phyloP scores from a whole-genome alignment of 2,329 filamentous ascomycete species.

The Camptophora hylomeconis region DNA sequence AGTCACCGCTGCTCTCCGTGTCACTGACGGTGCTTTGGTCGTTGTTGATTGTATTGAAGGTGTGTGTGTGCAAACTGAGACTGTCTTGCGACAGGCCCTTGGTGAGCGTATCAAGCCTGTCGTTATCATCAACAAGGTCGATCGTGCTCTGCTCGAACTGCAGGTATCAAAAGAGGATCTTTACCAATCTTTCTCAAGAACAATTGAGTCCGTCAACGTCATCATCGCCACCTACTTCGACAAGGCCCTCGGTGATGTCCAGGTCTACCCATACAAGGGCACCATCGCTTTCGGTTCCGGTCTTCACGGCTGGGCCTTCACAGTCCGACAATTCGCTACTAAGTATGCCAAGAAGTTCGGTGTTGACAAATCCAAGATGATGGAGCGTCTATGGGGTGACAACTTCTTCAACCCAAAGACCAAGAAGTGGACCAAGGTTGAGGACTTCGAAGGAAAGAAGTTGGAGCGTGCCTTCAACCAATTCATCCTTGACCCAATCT shows the following conservation, averaged over 20 bases:
- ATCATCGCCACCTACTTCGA: slow-evolving; percentile 98
- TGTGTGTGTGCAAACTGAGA: slow-evolving; percentile 99
- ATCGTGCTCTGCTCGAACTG: slow-evolving; percentile 96
- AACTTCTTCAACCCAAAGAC: slow-evolving; percentile 99
- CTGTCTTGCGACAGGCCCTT: slow-evolving; percentile 95
- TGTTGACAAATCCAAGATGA: slow-evolving; percentile 99
- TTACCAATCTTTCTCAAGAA: slow-evolving; percentile 99
- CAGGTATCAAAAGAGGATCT: slow-evolving; percentile 98
- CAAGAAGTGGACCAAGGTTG: slow-evolving; percentile 98
- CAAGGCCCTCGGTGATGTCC: slow-evolving; percentile 91
- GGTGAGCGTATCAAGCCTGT: slow-evolving; percentile 99
- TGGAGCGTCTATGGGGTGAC: slow-evolving; percentile 99
- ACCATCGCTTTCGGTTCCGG: slow-evolving; percentile 98
- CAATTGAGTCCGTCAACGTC: slow-evolving; percentile 99
- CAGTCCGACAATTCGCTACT: slow-evolving; percentile 89
- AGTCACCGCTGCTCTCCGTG: slow-evolving; percentile 97
- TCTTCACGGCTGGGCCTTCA: slow-evolving; percentile 99
- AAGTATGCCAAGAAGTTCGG: slow-evolving; percentile 99
- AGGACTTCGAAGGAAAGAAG: slow-evolving; percentile 68
- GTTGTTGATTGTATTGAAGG: slow-evolving; percentile 99
- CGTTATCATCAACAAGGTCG: slow-evolving; percentile 99
- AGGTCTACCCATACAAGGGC: slow-evolving; percentile 95
- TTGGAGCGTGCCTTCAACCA: slow-evolving; percentile 99
- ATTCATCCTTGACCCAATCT: slow-evolving; percentile 99
- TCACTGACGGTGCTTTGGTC: slow-evolving; percentile 98